Base-by-base conservation (phyloP, 2,329 filamentous ascomycete species). In the Colletotrichum tabaci region DNA sequence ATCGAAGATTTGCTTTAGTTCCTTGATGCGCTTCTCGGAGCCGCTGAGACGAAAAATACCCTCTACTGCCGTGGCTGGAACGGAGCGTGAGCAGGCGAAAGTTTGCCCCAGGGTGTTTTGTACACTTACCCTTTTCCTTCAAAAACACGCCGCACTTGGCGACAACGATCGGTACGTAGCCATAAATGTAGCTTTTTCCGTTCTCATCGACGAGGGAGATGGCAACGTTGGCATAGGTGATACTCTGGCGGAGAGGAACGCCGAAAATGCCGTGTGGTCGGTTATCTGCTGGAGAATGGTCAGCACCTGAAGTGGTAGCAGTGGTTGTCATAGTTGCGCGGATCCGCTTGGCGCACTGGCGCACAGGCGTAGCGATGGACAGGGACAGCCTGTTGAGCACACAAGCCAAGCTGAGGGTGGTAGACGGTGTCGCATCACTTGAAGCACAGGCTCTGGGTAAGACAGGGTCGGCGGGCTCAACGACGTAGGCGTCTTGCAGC, bases 11-110 rank as follows among this genome's bases (percentile, higher is more conserved):
- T 89, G 90, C 82, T 97, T 96, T 40, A 99, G 89, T 81, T 98
- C 96, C 82, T 98, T 99, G 84, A 99, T 99, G 73, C 96, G 93
- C 84, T 98, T 98, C 79, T 98, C 96, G 46, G 96, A 98, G 61
- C 96, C 96, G 80, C 93, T 97, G 53, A 99, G 87, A 55, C 96
- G 94, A 80, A 99, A 99, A 70, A 99, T 99, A 49, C 96, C 96
- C 82, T 98, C 96, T 12, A 98, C 90, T 75, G 95, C 92, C 76
- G 96, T 98, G 42, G 96, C 96, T 98, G 74, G 57, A 69, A 75
- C 68, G 82, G 56, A 80, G 60, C 50, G 72, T 79, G 66, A 80
- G 76, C 68, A 70, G 56, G 23, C 44, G 8, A 15, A 23, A 21
- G n/a, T 3, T 15, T 53, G n/a, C 8, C 46, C 16, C 13, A 30